phyloP scores from a whole-genome alignment of 2,329 filamentous ascomycete genomes.

The Orbilia oligospora region DNA sequence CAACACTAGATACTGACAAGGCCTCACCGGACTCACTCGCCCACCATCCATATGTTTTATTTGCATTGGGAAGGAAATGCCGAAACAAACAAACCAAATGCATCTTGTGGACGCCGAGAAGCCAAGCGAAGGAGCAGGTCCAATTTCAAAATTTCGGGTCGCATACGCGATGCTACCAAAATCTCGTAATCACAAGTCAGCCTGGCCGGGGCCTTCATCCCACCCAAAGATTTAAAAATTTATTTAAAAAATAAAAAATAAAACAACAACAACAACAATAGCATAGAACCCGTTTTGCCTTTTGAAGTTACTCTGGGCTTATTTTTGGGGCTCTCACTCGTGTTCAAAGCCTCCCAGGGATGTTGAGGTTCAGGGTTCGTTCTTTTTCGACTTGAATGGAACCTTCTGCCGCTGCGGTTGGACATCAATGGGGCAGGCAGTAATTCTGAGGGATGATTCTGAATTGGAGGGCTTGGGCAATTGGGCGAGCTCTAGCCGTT shows the following conservation, averaged over 20 bases:
- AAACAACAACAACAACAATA: background rate
- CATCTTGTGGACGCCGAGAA: background rate
- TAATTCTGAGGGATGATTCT: conserved; percentile 13
- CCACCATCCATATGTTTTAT: background rate
- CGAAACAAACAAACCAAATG: background rate
- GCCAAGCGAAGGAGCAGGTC: conserved; percentile 31
- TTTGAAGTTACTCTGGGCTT: background rate
- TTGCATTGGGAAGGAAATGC: conserved; percentile 26
- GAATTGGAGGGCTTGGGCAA: conserved; percentile 4
- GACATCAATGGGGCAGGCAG: conserved; percentile 27
- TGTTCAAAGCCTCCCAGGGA: conserved; percentile 7
- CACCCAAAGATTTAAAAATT: background rate
- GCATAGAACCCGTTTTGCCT: background rate
- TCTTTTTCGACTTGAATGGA: conserved; percentile 11
- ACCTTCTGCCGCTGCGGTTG: conserved; percentile 26
- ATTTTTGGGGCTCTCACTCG: conserved; percentile 8
- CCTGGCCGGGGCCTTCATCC: conserved; percentile 6
- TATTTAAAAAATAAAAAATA: no score
- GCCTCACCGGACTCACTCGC: background rate
- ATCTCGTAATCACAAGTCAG: conserved; percentile 26
- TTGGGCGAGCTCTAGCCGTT: conserved; percentile 24
- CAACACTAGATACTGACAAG: background rate
- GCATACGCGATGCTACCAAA: conserved; percentile 28
- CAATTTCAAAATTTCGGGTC: background rate
- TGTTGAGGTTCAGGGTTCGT: conserved; percentile 24